These are phyloP conservation scores for Trichophyton rubrum DNA, from an alignment of 2,329 filamentous ascomycete genomes.

Conservation along the genomic window DNA sequence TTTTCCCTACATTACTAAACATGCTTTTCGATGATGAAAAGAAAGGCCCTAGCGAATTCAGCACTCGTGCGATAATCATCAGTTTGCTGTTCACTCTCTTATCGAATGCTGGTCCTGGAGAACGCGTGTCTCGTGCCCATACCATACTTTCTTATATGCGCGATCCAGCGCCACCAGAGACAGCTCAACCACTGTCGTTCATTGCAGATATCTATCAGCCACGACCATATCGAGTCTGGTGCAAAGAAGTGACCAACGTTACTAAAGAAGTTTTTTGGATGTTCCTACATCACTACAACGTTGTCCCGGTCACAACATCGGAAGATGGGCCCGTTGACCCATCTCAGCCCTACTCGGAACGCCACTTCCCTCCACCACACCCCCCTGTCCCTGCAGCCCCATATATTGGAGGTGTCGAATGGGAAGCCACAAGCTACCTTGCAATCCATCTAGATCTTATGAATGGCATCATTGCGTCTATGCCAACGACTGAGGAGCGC, in stretches of 20 bases:
- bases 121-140: slow-evolving; percentile 55
- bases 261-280: slow-evolving; percentile 99
- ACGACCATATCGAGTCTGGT: slow-evolving; percentile 86
- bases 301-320: slow-evolving; percentile 47
- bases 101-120: slow-evolving; percentile 48
- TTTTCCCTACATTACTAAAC: slow-evolving; percentile 74
- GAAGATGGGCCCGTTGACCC: slow-evolving; percentile 21
- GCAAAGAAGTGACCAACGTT: slow-evolving; percentile 79
- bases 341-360: slow-evolving; percentile 28
- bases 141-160: slow-evolving; percentile 68
- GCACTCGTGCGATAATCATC: slow-evolving; percentile 78
- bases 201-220: slow-evolving; percentile 79
- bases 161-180: slow-evolving; percentile 64
- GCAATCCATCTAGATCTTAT: slow-evolving; percentile 84
- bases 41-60: slow-evolving; percentile 94
- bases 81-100: slow-evolving; percentile 84
- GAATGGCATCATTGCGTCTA: slow-evolving; percentile 76
- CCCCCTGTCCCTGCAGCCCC: slow-evolving; percentile 87
- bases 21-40: slow-evolving; percentile 97
- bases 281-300: slow-evolving; percentile 86
- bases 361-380: slow-evolving; percentile 73
- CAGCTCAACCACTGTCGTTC: slow-evolving; percentile 66
- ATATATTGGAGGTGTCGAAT: slow-evolving; percentile 94
- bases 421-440: slow-evolving; percentile 96
- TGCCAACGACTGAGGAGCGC: slow-evolving; percentile 56